Evolutionary conservation across 805 yeast species (phyloP).

Genomic region (Phaffomyces opuntiae): DNA sequence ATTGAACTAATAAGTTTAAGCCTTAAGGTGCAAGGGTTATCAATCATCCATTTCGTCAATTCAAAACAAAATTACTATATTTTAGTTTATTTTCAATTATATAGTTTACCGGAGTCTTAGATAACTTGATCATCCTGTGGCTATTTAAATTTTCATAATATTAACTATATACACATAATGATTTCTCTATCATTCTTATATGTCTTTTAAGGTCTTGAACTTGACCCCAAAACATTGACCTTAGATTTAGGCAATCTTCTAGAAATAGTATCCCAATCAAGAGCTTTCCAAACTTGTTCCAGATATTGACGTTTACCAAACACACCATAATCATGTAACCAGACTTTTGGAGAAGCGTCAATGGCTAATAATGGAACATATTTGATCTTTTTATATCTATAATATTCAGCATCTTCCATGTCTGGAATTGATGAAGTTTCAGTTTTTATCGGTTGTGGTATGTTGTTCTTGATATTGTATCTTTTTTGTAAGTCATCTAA

Average conservation of each 20-base stretch:
- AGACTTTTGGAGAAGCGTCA: conserved; percentile 67
- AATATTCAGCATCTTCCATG: conserved; percentile 34
- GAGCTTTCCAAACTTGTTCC: conserved; percentile 59
- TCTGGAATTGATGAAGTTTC: conserved; percentile 16
- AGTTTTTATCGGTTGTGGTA: conserved; percentile 9
- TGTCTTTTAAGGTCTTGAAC: too few relatives aligned
- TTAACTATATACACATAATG: too few relatives aligned
- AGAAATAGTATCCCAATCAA: conserved; percentile 65
- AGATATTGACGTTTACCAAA: conserved; percentile 62
- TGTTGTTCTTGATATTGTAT: conserved; percentile 10
- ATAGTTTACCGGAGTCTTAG: too few relatives aligned
- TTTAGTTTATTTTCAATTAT: too few relatives aligned
- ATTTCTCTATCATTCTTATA: too few relatives aligned
- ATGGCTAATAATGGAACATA: conserved; percentile 60
- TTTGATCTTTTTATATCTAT: conserved; percentile 17
- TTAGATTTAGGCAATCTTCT: conserved; percentile 14
- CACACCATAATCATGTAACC: conserved; percentile 70
- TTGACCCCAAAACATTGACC: neutral
- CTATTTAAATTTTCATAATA: too few relatives aligned
- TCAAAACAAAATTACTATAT: too few relatives aligned
- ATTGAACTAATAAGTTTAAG: too few relatives aligned
- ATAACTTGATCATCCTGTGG: too few relatives aligned
- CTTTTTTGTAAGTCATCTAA: conserved; percentile 19
- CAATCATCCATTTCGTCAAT: too few relatives aligned
- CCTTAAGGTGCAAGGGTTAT: too few relatives aligned